Conservation (phyloP, 441 rosid species). For the Pelargonium australe region DNA sequence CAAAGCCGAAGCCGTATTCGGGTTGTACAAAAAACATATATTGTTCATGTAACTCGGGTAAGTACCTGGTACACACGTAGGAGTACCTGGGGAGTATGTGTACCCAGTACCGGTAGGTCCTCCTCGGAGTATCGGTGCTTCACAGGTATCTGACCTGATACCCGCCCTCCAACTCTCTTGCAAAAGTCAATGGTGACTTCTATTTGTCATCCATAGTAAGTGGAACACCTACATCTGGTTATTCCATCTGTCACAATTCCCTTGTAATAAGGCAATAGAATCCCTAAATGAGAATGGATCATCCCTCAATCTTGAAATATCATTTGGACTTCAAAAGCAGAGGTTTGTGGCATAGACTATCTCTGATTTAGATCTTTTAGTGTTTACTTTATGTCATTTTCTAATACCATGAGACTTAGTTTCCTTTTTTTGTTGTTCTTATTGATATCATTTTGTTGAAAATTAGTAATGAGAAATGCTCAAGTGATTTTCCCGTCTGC, state of each 20-base stretch:
- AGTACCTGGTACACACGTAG: too few species aligned
- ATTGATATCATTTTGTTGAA: not conserved
- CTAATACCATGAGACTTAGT: not conserved
- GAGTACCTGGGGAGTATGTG: too few species aligned
- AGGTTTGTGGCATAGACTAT: not conserved
- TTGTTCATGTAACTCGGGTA: too few species aligned
- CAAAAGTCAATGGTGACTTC: not conserved
- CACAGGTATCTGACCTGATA: not conserved
- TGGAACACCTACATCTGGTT: constrained; percentile 2
- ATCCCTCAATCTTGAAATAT: not conserved
- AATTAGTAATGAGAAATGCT: not conserved
- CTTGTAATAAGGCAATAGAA: not conserved
- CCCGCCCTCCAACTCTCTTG: not conserved
- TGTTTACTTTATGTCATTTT: not conserved
- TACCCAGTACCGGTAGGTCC: too few species aligned
- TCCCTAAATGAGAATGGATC: not conserved
- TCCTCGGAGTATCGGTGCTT: too few species aligned
- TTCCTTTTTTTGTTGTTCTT: not conserved
- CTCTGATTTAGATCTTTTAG: not conserved
- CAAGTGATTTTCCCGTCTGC: constrained; percentile 11
- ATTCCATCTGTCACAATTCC: not conserved
- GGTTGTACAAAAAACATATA: too few species aligned
- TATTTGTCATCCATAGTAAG: not conserved
- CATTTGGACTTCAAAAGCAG: not conserved
- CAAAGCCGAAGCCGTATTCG: too few species aligned